Base-by-base conservation (phyloP, 2,329 filamentous ascomycete species). In the Hymenoscyphus linearis region DNA sequence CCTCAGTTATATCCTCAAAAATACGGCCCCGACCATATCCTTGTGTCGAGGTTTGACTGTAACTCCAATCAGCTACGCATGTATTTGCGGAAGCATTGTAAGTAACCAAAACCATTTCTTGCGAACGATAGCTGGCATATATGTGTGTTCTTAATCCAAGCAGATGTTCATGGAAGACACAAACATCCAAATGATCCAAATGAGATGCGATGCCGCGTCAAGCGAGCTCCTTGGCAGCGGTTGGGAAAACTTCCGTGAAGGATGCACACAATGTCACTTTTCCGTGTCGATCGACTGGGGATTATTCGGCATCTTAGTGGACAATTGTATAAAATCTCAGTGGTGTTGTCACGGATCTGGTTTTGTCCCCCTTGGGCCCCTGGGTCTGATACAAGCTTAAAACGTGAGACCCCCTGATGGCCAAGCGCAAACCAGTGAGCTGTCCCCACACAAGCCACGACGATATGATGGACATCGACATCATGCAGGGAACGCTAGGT, bases 341-440 rank as follows among this genome's bases (percentile, higher is more conserved):
- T 58, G 50, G 37, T 60, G 55, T 59, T 58, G 65, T 62, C 61
- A 62, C 59, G 55, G 35, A 59, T 59, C 12, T 26, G 61, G 56
- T 53, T 61, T 52, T 40, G 57, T 55, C 61, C 10, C 54, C 35
- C 35, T 36, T 56, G 18, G 57, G 53, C 58, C n/a, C 54, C 54
- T 25, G 2, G 18, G 14, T 40, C 54, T 56, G 55, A 57, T 18
- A 57, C 55, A 16, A 27, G 55, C 22, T 40, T 52, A 9, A 57
- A 22, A 57, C 55, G 25, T 14, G 31, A 22, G 25, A n/a, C 37
- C 55, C 31, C 55, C 55, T 57, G 55, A 47, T 25, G 25, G 25
- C 52, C 27, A 53, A 37, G 36, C 36, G 25, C 26, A 26, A n/a
- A 57, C 55, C 40, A 37, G 55, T 31, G 55, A 57, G 40, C 40